Percentiles rank a stretch among this genome's conserved stretches.
Conservation (phyloP, 225 moss, liverwort and hornwort species). For the Pleurozium schreberi region DNA sequence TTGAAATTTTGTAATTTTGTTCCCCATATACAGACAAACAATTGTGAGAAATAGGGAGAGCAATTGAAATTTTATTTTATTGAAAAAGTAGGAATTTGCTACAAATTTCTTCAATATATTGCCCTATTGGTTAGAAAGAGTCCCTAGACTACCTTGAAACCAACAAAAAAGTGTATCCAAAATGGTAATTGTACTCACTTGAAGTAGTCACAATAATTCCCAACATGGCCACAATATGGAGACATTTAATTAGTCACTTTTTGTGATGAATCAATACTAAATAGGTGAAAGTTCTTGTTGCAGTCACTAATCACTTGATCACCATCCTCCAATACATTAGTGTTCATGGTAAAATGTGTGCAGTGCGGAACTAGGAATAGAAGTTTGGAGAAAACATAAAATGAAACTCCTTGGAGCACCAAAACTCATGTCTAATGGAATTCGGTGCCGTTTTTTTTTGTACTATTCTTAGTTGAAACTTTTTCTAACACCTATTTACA, state of each 20-base stretch:
- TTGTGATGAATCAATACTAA: rapidly evolving
- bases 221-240: not conserved
- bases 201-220: not conserved
- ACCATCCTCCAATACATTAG: not conserved
- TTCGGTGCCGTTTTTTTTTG: no score
- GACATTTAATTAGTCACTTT: not conserved
- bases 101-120: not conserved
- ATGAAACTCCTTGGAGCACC: no score
- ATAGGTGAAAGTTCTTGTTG: not conserved
- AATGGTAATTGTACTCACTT: not conserved
- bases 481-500: no score
- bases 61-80: not conserved
- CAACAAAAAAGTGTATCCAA: not conserved
- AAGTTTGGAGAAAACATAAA: no score
- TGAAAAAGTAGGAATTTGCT: not conserved
- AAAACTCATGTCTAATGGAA: no score
- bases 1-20: no score
- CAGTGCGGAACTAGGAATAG: no score
- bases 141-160: rapidly evolving
- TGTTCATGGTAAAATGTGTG: no score
- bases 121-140: not conserved
- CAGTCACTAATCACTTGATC: not conserved
- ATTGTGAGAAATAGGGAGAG: not conserved
- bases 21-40: rapidly evolving
- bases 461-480: no score